Evolutionary conservation across 1,284 basidiomycete genomes (phyloP).

Genomic region (Malassezia obtusa): DNA sequence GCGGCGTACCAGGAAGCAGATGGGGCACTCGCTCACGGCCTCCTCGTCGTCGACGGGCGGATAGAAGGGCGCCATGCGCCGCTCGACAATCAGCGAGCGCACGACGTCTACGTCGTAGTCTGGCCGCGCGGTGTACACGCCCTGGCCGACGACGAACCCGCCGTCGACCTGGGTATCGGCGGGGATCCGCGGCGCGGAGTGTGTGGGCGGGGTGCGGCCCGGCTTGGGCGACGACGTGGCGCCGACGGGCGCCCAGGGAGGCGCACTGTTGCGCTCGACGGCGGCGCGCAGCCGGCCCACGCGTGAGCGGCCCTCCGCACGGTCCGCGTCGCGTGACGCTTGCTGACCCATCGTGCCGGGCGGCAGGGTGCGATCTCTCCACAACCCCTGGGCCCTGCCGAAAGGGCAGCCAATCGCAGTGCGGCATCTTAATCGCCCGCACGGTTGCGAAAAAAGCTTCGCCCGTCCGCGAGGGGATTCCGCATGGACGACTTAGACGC

Average conservation of each 20-base stretch:
- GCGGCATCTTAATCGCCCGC: background rate
- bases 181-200: conserved; percentile 15
- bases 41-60: conserved; percentile 83
- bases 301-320: background rate
- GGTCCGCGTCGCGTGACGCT: conserved; percentile 3
- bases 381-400: conserved; percentile 2
- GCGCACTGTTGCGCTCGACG: background rate
- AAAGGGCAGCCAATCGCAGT: background rate
- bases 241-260: background rate
- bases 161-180: conserved; percentile 49
- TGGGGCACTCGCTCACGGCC: conserved; percentile 78
- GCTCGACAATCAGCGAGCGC: conserved; percentile 72
- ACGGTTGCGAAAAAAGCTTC: background rate
- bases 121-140: conserved; percentile 64
- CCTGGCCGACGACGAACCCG: conserved; percentile 74
- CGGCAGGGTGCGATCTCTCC: background rate
- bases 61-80: conserved; percentile 88
- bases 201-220: background rate
- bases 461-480: background rate
- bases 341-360: conserved; percentile 14
- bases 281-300: background rate
- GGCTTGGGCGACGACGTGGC: background rate
- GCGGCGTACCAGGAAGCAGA: conserved; percentile 82
- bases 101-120: conserved; percentile 87
- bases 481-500: background rate